These are phyloP conservation scores for Neurospora sublineolata DNA, from an alignment of 495 filamentous ascomycete species.

Conservation along the genomic window DNA sequence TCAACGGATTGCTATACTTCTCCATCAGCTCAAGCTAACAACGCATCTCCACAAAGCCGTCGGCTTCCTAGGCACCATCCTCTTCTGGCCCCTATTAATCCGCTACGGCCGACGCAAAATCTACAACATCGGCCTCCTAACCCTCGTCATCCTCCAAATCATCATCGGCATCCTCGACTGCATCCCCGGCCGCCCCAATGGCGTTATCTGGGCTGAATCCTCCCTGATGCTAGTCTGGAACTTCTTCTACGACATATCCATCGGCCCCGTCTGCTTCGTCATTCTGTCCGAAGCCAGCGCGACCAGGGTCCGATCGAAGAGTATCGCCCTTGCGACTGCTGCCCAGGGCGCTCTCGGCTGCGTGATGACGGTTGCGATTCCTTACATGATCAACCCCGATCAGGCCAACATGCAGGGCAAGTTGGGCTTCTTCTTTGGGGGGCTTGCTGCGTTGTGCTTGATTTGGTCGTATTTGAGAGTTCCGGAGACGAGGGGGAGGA, in stretches of 20 bases:
- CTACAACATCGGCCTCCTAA: conserved; percentile 38
- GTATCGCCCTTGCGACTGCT: conserved; percentile 50
- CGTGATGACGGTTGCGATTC: conserved; percentile 50
- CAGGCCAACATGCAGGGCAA: conserved; percentile 53
- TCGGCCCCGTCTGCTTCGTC: conserved; percentile 52
- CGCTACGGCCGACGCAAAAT: conserved; percentile 43
- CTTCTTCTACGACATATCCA: conserved; percentile 42
- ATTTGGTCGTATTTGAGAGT: conserved; percentile 43
- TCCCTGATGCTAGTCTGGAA: conserved; percentile 47
- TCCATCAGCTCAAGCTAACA: background rate
- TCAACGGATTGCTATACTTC: background rate
- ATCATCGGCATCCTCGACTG: conserved; percentile 50
- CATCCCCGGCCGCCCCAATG: conserved; percentile 31
- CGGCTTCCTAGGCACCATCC: conserved; percentile 36
- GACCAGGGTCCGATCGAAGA: conserved; percentile 48
- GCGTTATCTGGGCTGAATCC: conserved; percentile 42
- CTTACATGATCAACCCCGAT: conserved; percentile 57
- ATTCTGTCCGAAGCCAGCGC: conserved; percentile 50
- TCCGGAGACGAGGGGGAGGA: conserved; percentile 48
- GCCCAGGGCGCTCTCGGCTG: conserved; percentile 48
- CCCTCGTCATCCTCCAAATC: conserved; percentile 39
- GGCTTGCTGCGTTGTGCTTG: conserved; percentile 33
- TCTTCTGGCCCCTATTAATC: conserved; percentile 43
- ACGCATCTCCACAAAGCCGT: conserved; percentile 13
- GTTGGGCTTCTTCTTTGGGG: conserved; percentile 57